Evolutionary conservation across 768 basidiomycete genomes (phyloP).

Genomic region (Boletus reticuloceps): DNA sequence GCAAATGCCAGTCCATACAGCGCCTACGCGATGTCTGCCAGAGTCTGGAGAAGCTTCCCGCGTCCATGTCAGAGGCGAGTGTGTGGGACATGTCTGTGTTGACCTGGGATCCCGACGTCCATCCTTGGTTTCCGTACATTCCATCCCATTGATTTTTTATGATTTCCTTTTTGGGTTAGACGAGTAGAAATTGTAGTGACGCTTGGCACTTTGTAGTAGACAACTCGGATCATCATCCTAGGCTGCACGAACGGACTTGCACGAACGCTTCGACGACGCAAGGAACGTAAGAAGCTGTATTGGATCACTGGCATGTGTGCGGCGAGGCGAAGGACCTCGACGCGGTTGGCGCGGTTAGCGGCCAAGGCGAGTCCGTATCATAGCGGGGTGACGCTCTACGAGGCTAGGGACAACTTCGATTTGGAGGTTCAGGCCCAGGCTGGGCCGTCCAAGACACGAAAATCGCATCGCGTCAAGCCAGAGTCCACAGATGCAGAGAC

Average conservation of each 20-base stretch:
- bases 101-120: conserved; percentile 45
- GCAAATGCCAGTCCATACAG: conserved; percentile 39
- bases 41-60: conserved; percentile 38
- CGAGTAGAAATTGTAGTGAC: too few relatives aligned
- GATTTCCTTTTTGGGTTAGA: background rate
- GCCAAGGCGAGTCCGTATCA: conserved; percentile 45
- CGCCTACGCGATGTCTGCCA: conserved; percentile 37
- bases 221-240: too few relatives aligned
- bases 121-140: conserved; percentile 54
- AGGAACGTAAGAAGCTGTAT: too few relatives aligned
- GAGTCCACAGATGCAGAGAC: too few relatives aligned
- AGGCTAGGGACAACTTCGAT: conserved; percentile 5
- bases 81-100: conserved; percentile 40
- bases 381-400: conserved; percentile 41
- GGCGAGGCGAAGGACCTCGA: conserved; percentile 25
- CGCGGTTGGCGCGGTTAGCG: conserved; percentile 33
- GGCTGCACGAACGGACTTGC: too few relatives aligned
- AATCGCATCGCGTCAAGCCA: conserved; percentile 25
- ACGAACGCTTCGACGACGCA: too few relatives aligned
- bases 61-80: conserved; percentile 28
- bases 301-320: conserved; percentile 18
- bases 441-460: conserved; percentile 15
- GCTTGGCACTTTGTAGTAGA: too few relatives aligned
- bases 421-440: background rate
- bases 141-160: background rate